Conservation (phyloP, 2,329 filamentous ascomycete species). For the Samsoniella hepiali region DNA sequence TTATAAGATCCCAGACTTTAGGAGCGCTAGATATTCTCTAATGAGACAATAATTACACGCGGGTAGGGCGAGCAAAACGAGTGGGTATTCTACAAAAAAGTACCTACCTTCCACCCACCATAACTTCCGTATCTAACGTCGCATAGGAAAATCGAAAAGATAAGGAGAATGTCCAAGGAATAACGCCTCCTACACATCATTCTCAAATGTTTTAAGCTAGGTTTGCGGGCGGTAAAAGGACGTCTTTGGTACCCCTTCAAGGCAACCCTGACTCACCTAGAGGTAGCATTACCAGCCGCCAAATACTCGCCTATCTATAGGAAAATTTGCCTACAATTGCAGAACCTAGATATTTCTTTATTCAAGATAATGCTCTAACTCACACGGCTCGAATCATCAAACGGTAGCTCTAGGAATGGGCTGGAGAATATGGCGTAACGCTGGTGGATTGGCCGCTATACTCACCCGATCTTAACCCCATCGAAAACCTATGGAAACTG, state of each 20-base stretch:
- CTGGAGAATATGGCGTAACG: not conserved
- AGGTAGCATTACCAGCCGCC: not conserved
- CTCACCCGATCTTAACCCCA: slow-evolving; percentile 9
- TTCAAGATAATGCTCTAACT: slow-evolving; percentile 5
- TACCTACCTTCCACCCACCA: not conserved
- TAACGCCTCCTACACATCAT: not conserved
- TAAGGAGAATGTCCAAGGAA: not conserved
- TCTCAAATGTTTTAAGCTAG: not conserved
- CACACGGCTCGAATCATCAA: slow-evolving; percentile 1
- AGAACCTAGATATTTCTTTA: slow-evolving; percentile 3
- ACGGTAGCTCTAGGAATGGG: not conserved
- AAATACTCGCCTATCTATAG: not conserved
- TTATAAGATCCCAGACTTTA: not conserved
- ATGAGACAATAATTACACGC: not conserved
- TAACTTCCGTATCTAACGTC: not conserved
- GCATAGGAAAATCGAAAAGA: not conserved
- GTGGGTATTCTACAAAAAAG: not conserved
- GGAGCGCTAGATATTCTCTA: slow-evolving; percentile 1
- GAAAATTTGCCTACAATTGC: slow-evolving; percentile 2
- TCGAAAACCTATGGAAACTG: slow-evolving; percentile 14
- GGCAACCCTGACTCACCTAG: not conserved
- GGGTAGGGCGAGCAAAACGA: not conserved
- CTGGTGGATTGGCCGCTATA: slow-evolving; percentile 12
- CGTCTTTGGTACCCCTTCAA: not conserved
- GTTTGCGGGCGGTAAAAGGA: not conserved